These are phyloP conservation scores for Luffa aegyptiaca DNA, from an alignment of 306 rosid genomes.

Conservation along the genomic window DNA sequence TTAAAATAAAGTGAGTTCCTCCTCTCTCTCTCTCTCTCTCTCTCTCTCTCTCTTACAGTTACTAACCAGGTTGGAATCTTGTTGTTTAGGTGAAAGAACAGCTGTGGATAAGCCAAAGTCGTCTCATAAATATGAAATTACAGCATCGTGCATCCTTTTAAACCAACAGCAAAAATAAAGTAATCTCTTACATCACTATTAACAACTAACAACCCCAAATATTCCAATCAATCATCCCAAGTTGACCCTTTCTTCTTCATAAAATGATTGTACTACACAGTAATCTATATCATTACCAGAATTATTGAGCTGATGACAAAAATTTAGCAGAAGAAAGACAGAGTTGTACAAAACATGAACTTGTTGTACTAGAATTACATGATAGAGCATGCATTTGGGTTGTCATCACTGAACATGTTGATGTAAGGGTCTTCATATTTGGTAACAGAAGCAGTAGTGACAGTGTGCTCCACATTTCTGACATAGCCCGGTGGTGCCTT, in stretches of 20 bases:
- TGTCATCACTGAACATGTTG: constrained; percentile 92
- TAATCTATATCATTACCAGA: not conserved
- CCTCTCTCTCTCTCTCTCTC: not conserved
- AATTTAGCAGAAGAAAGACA: not conserved
- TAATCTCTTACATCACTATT: constrained; percentile 2
- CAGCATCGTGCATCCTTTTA: not conserved
- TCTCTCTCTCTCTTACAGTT: not conserved
- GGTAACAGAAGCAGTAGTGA: constrained; percentile 34
- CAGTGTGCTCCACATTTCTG: constrained; percentile 51
- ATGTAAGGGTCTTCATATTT: constrained; percentile 78
- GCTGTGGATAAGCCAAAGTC: constrained; percentile 18
- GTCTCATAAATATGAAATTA: not conserved
- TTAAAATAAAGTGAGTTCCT: not conserved
- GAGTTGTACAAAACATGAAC: not conserved
- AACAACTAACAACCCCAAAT: constrained; percentile 7
- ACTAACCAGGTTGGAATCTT: constrained; percentile 17
- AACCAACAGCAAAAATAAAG: constrained; percentile 1
- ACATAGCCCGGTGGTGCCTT: constrained; percentile 96
- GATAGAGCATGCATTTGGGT: constrained; percentile 93
- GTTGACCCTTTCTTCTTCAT: not conserved
- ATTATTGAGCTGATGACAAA: constrained; percentile 2
- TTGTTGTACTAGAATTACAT: constrained; percentile 35
- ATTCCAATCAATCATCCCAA: not conserved
- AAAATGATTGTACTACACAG: not conserved
- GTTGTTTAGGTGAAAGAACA: constrained; percentile 12